phyloP scores from a whole-genome alignment of 2,329 filamentous ascomycete genomes.

The Aureobasidium sp. region DNA sequence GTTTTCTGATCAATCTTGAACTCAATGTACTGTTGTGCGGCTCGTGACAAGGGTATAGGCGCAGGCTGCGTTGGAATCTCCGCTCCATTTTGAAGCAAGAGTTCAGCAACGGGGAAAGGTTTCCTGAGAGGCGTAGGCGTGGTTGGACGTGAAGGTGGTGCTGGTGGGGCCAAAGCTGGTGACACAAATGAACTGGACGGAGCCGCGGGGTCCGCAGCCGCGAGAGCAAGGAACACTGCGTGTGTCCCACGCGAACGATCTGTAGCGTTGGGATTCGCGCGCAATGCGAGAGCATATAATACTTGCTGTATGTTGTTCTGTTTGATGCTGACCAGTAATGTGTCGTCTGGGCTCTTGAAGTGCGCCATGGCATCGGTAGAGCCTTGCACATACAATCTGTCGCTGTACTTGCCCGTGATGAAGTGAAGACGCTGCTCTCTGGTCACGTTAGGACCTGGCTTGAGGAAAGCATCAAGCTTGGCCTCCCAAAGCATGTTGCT shows the following conservation, averaged over 20 bases:
- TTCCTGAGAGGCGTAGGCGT: conserved; percentile 37
- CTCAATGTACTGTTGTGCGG: conserved; percentile 77
- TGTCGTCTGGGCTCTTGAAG: conserved; percentile 76
- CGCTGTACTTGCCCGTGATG: conserved; percentile 91
- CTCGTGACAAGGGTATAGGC: conserved; percentile 73
- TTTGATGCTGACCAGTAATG: conserved; percentile 85
- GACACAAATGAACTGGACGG: conserved; percentile 47
- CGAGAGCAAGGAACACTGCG: conserved; percentile 82
- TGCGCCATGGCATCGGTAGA: conserved; percentile 58
- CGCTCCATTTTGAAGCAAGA: conserved; percentile 88
- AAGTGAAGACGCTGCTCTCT: conserved; percentile 89
- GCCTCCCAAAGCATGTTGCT: conserved; percentile 98
- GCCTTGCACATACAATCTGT: conserved; percentile 71
- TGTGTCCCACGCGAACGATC: conserved; percentile 86
- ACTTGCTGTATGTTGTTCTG: conserved; percentile 92
- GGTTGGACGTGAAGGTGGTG: conserved; percentile 26
- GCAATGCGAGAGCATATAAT: conserved; percentile 79
- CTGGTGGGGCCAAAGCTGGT: conserved; percentile 23
- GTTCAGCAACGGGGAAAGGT: conserved; percentile 80
- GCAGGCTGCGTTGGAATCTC: conserved; percentile 71
- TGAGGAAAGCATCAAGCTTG: conserved; percentile 63
- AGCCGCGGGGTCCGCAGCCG: conserved; percentile 82
- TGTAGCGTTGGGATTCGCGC: conserved; percentile 76
- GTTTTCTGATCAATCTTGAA: conserved; percentile 54
- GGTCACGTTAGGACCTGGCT: conserved; percentile 69